Conservation (phyloP, 495 filamentous ascomycete species). For the Wilcoxina mikolae region DNA sequence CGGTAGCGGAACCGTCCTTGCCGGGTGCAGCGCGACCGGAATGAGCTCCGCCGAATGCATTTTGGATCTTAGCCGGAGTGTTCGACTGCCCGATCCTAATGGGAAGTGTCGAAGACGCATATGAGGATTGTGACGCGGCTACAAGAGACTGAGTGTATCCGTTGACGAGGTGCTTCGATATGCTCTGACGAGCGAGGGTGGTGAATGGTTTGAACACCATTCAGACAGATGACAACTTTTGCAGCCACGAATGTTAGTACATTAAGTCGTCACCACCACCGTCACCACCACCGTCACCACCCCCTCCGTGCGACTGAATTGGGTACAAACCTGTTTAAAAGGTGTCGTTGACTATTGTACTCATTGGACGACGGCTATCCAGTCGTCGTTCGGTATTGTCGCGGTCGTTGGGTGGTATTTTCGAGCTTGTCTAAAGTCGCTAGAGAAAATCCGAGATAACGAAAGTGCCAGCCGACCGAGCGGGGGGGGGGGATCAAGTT, state of each 20-base stretch:
- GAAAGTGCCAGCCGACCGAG: background rate
- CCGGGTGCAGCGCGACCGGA: conserved; percentile 49
- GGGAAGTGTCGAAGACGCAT: conserved; percentile 57
- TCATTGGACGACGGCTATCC: conserved; percentile 1
- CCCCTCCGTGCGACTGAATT: background rate
- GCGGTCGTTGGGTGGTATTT: background rate
- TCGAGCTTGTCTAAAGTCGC: background rate
- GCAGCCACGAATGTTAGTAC: background rate
- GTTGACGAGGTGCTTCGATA: conserved; percentile 89
- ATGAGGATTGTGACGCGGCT: conserved; percentile 79
- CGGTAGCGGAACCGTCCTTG: conserved; percentile 50
- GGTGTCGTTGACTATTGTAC: background rate
- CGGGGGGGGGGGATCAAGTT: background rate
- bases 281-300: background rate
- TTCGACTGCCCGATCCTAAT: conserved; percentile 38
- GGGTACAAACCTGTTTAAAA: conserved; percentile 1
- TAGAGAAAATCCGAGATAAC: background rate
- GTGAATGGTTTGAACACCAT: conserved; percentile 72
- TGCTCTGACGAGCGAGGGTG: conserved; percentile 91
- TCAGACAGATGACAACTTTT: conserved; percentile 36
- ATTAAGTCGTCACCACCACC: background rate
- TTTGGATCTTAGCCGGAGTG: conserved; percentile 39
- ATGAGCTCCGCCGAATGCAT: conserved; percentile 46
- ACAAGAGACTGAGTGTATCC: conserved; percentile 96
- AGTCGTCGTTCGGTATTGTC: background rate